Base-by-base conservation (phyloP, 1,139 yeast genomes). In the Taphrina sp. region DNA sequence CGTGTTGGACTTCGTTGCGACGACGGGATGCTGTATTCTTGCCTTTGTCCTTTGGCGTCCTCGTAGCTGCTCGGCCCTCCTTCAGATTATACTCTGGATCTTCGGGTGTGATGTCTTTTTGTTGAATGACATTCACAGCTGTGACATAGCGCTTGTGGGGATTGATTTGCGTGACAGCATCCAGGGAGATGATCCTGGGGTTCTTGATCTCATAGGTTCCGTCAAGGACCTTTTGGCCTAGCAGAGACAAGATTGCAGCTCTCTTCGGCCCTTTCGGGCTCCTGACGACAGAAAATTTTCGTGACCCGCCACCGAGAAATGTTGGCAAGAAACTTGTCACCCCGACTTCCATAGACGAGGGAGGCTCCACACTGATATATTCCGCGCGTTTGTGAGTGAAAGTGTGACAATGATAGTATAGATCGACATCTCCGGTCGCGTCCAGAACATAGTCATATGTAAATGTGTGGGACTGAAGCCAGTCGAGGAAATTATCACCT, bases 271-370 rank as follows among this genome's bases (percentile, higher is more conserved):
- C 54, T 2, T 8, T 24, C 14, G 54, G 31, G 8, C 37, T 23
- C 22, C 44, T 29, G 26, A 35, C 36, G 8, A 49, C 35, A 12
- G 28, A 39, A 23, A 49, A 17, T 17, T 49, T 49, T 12, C 54
- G 33, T 2, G 54, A 39, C 23, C 54, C 54, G 10, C 54, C 54
- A 14, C 54, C 54, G 5, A 49, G 35, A 29, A 49, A 38, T n/a
- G 44, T 42, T n/a, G 54, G 54, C 31, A 49, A 20, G 5, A 49
- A 5, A 20, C 37, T 33, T 12, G 54, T 33, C 37, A 23, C 39
- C 7, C 22, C 29, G 7, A 46, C 54, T 33, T 49, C 46, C 5
- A 49, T 12, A 2, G 54, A 5, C 20, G 26, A 26, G 33, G 28
- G 39, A 12, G 54, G 54, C 33, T 49, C 39, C 17, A 49, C 33